Evolutionary conservation across 1,284 basidiomycete species (phyloP).

Genomic region (Limonomyces culmigenus): DNA sequence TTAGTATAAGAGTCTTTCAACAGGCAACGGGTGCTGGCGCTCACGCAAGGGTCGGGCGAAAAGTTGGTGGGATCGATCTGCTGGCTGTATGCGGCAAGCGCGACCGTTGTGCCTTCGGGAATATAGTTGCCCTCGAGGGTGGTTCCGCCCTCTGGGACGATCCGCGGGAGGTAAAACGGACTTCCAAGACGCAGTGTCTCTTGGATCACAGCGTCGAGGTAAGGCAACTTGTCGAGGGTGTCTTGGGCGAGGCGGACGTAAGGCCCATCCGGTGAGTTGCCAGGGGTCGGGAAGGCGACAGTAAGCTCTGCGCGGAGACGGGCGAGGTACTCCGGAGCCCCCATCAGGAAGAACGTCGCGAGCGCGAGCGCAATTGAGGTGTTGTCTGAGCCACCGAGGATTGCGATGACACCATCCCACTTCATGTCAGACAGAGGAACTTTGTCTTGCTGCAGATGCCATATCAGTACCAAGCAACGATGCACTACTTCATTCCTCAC

Average conservation of each 20-base stretch:
- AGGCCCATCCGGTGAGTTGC: too few relatives aligned
- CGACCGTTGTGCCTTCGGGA: slow-evolving; percentile 7
- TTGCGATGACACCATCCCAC: slow-evolving; percentile 6
- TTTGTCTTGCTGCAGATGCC: slow-evolving; percentile 3
- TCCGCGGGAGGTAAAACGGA: slow-evolving; percentile 7
- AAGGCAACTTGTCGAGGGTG: slow-evolving; percentile 4
- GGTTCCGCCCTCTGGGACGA: slow-evolving; percentile 5
- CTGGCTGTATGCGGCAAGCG: slow-evolving; percentile 7
- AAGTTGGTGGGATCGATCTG: slow-evolving; percentile 7
- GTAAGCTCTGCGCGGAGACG: slow-evolving; percentile 6
- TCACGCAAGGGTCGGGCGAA: slow-evolving; percentile 6
- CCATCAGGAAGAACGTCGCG: slow-evolving; percentile 5
- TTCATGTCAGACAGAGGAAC: slow-evolving; percentile 4
- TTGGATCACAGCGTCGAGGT: slow-evolving; percentile 7
- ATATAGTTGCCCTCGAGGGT: slow-evolving; percentile 5
- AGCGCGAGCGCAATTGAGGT: slow-evolving; percentile 4
- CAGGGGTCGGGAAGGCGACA: slow-evolving; percentile 4
- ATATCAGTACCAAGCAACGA: too few relatives aligned
- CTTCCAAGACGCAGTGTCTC: slow-evolving; percentile 7
- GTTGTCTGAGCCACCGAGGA: slow-evolving; percentile 6
- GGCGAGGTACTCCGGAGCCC: slow-evolving; percentile 1
- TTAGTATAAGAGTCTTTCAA: neutral
- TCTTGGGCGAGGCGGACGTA: slow-evolving; percentile 1
- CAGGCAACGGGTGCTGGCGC: neutral
- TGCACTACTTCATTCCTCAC: slow-evolving; percentile 2